Evolutionary conservation across 768 basidiomycete genomes (phyloP), one percentile per base, ranked within the genome.

Genomic region (Boletus barrowsii): DNA sequence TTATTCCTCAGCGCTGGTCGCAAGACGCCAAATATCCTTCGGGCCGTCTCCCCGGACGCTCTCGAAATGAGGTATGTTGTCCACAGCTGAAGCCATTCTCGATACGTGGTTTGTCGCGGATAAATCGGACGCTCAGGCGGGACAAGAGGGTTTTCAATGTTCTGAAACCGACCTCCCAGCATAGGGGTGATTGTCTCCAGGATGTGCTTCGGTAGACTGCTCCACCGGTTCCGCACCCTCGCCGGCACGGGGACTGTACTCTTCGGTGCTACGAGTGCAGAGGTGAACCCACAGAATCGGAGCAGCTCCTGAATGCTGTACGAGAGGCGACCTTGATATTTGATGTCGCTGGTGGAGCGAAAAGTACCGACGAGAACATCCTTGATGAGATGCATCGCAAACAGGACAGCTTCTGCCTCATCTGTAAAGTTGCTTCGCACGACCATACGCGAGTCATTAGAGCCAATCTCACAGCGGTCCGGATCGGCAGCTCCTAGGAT

Each of bases 71-170:
- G 80, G 68, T 92, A 79, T 10, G 80, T 76, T 2, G 93, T 86
- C 93, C 95, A 98, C 0, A 81, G 67, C 59, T 96, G 93, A 33
- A 98, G 81, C 97, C 97, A 99, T 69, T 98, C 95, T 40, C 95
- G 84, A 71, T 98, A 99, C 0, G 93, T 96, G n/a, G 54, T 63
- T 53, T 85, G 79, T 5, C 73, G 72, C 1, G 82, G 79, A 71
- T 98, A 99, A 52, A 98, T 84, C 3, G 96, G 95, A 58, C 86
- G 82, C 47, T 75, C 69, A 18, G 76, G 67, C 3, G 73, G 60
- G 11, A 73, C 74, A 3, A 70, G 63, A 2, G 69, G 62, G 9
- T 74, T 75, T 26, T 79, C 75, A 15, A 76, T 75, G 15, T 86
- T 72, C 5, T 78, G 77, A 65, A 83, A 91, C 36, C 82, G 79